Conservation (phyloP, 805 yeast genomes). For the Metschnikowia chrysomelidarum region DNA sequence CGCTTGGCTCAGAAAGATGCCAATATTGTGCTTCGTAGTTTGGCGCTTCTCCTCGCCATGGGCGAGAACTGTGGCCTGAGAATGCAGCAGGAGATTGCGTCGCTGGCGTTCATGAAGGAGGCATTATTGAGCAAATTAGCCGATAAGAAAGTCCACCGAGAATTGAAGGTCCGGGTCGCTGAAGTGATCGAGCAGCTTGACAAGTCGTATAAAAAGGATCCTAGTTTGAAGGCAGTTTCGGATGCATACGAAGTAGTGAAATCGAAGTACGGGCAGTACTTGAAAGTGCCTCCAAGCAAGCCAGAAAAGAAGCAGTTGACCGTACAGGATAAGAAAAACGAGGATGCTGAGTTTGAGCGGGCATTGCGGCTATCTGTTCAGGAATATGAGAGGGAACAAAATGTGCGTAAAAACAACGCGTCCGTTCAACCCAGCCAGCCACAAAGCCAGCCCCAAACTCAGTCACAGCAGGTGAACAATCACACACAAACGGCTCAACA, state of each 20-base stretch:
- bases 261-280: conserved; percentile 34
- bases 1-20: conserved; percentile 37
- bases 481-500: not conserved
- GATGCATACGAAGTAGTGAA: conserved; percentile 56
- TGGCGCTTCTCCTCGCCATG: conserved; percentile 36
- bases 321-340: conserved; percentile 48
- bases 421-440: too few relatives aligned
- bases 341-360: conserved; percentile 77
- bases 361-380: conserved; percentile 72
- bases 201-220: conserved; percentile 66
- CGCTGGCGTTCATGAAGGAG: conserved; percentile 36
- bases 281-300: conserved; percentile 43
- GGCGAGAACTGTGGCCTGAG: conserved; percentile 47
- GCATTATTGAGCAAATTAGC: conserved; percentile 42
- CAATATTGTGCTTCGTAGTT: conserved; percentile 36
- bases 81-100: conserved; percentile 44
- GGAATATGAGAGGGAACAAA: conserved; percentile 50
- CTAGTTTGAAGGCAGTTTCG: conserved; percentile 67
- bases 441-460: too few relatives aligned
- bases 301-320: conserved; percentile 56
- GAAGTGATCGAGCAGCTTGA: conserved; percentile 69
- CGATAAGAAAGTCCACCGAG: conserved; percentile 57
- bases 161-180: conserved; percentile 62
- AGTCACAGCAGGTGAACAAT: not conserved
- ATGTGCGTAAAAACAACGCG: conserved; percentile 28